phyloP scores from a whole-genome alignment of 306 rosid genomes.

The Gastrolobium villosum region DNA sequence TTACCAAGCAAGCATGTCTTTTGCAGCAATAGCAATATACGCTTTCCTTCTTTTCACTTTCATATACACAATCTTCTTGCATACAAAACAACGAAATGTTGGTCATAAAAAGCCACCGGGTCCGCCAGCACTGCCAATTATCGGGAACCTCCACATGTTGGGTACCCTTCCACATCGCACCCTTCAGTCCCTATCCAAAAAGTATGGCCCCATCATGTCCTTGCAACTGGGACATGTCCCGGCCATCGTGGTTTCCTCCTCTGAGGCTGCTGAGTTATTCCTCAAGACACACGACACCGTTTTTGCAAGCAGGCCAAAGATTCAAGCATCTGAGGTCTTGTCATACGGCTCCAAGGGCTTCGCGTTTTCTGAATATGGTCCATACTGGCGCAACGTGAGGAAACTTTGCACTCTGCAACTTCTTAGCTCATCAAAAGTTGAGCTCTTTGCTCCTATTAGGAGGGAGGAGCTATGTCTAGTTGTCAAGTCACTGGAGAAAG shows the following conservation, averaged over 20 bases:
- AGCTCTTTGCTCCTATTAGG: constrained; percentile 26
- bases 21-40: too few relatives aligned
- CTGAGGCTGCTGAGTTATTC: constrained; percentile 55
- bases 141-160: constrained; percentile 57
- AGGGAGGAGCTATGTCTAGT: not conserved
- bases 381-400: constrained; percentile 55
- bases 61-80: too few relatives aligned
- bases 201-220: constrained; percentile 51
- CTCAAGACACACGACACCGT: constrained; percentile 54
- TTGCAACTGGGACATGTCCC: constrained; percentile 41
- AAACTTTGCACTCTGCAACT: constrained; percentile 47
- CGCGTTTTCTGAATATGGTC: constrained; percentile 32
- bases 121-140: constrained; percentile 47
- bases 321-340: not conserved
- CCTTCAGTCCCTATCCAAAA: constrained; percentile 46
- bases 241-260: constrained; percentile 38
- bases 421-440: constrained; percentile 33
- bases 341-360: constrained; percentile 37
- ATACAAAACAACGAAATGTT: too few relatives aligned
- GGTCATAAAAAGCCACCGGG: constrained; percentile 48
- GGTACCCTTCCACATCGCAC: constrained; percentile 47
- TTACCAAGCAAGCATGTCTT: too few relatives aligned
- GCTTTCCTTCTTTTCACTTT: too few relatives aligned
- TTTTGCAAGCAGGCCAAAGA: constrained; percentile 1
- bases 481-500: constrained; percentile 13